A percentile compares a stretch with the other conserved stretches of the same genome.
These are phyloP conservation scores for Cudoniella acicularis DNA, from an alignment of 495 filamentous ascomycete genomes.

Conservation along the genomic window DNA sequence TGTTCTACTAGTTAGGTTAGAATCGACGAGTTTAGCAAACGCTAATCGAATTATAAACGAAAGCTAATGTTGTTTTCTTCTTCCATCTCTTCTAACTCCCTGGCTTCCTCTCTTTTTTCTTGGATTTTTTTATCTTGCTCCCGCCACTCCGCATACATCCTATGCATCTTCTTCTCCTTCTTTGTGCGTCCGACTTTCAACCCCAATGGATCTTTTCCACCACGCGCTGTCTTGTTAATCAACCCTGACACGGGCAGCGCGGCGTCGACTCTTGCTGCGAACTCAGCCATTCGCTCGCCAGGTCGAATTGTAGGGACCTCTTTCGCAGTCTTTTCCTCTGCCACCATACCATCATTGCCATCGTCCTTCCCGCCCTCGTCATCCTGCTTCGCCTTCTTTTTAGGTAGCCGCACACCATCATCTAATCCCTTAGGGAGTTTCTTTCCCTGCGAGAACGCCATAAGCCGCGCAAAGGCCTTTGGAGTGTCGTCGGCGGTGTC, in stretches of 20 bases:
- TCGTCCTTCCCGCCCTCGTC: slow-evolving; percentile 14
- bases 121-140: slow-evolving; percentile 55
- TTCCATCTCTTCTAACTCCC: slow-evolving; percentile 61
- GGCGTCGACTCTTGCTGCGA: slow-evolving; percentile 79
- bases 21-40: too few species aligned
- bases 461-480: slow-evolving; percentile 76
- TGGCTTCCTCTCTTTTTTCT: slow-evolving; percentile 55
- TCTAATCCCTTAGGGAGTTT: slow-evolving; percentile 63
- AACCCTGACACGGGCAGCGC: slow-evolving; percentile 70
- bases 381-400: slow-evolving; percentile 43
- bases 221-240: slow-evolving; percentile 46
- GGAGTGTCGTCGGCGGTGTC: slow-evolving; percentile 72
- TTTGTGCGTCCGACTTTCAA: slow-evolving; percentile 60
- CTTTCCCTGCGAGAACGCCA: slow-evolving; percentile 61
- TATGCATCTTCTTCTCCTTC: slow-evolving; percentile 78
- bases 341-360: slow-evolving; percentile 18
- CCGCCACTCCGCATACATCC: slow-evolving; percentile 77
- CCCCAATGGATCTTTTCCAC: slow-evolving; percentile 49
- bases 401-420: slow-evolving; percentile 48
- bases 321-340: slow-evolving; percentile 5
- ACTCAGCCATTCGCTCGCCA: slow-evolving; percentile 78
- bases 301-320: slow-evolving; percentile 67
- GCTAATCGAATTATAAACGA: too few species aligned
- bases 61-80: slow-evolving; percentile 61
- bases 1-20: too few species aligned